Evolutionary conservation across 2,329 filamentous ascomycete genomes (phyloP).

Genomic region (Claviceps paspali): DNA sequence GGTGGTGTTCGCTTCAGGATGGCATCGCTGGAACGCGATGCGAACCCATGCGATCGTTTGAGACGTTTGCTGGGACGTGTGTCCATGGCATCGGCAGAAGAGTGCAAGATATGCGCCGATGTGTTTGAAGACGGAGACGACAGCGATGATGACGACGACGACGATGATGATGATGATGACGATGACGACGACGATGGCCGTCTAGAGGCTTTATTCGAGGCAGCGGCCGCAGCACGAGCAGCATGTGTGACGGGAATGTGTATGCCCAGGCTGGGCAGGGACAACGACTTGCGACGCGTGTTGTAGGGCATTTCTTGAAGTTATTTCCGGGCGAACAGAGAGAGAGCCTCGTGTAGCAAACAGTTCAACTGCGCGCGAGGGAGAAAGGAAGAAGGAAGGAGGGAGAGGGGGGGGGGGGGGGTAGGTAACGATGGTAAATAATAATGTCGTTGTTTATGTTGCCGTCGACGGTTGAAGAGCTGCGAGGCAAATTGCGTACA

Average conservation of each 20-base stretch:
- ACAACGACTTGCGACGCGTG: slow-evolving; percentile 90
- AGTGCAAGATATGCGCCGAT: slow-evolving; percentile 12
- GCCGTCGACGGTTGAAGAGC: not conserved
- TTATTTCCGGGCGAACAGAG: not conserved
- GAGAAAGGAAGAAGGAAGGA: too few species aligned
- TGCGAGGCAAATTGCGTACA: too few species aligned
- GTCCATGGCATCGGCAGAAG: slow-evolving; percentile 15
- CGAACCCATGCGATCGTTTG: slow-evolving; percentile 58
- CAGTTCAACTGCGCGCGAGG: too few species aligned
- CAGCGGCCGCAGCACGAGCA: slow-evolving; percentile 34
- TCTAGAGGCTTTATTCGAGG: slow-evolving; percentile 25
- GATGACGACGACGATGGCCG: slow-evolving; percentile 14
- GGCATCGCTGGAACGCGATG: slow-evolving; percentile 43
- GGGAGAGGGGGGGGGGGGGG: too few species aligned
- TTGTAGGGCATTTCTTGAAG: slow-evolving; percentile 66
- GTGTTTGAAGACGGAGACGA: slow-evolving; percentile 12
- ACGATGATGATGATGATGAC: slow-evolving; percentile 10
- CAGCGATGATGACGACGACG: slow-evolving; percentile 1
- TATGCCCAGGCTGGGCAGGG: slow-evolving; percentile 82
- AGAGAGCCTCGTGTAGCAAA: not conserved
- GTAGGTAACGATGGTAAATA: too few species aligned
- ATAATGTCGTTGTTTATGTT: not conserved
- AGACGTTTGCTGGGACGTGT: slow-evolving; percentile 46
- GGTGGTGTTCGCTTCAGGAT: slow-evolving; percentile 63
- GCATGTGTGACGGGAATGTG: slow-evolving; percentile 59